A percentile compares a stretch with the other conserved stretches of the same genome.
Evolutionary conservation across 495 filamentous ascomycete species (phyloP).

Genomic region (Penicillium ucsense): DNA sequence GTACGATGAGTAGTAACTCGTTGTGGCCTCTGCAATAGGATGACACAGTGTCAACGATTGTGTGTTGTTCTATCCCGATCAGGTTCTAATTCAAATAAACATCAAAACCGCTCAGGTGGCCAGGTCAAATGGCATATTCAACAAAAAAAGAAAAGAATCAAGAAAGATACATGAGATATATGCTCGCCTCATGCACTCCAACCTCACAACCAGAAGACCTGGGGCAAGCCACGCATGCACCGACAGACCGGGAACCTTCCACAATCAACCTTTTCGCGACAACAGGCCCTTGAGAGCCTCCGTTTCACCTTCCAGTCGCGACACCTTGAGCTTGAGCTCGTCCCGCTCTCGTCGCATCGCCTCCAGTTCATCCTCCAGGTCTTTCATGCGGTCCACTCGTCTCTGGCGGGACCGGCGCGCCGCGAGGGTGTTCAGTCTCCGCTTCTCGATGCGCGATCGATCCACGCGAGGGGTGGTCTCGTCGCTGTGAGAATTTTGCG

Average conservation of each 20-base stretch:
- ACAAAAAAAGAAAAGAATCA: not conserved
- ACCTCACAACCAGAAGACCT: not conserved
- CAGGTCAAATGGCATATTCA: not conserved
- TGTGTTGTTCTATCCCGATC: too few relatives aligned
- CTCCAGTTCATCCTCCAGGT: conserved; percentile 52
- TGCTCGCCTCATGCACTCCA: too few relatives aligned
- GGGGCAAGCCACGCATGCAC: conserved; percentile 7
- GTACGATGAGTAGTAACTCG: too few relatives aligned
- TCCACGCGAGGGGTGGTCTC: conserved; percentile 11
- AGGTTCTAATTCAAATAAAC: too few relatives aligned
- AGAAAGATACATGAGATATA: too few relatives aligned
- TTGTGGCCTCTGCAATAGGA: too few relatives aligned
- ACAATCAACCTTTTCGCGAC: conserved; percentile 4
- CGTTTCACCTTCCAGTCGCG: conserved; percentile 54
- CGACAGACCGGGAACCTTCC: too few relatives aligned
- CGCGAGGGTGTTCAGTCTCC: conserved; percentile 58
- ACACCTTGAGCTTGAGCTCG: conserved; percentile 53
- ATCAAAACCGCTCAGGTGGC: too few relatives aligned
- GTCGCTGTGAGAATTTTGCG: conserved; percentile 16
- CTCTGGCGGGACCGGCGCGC: conserved; percentile 64
- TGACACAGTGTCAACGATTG: too few relatives aligned
- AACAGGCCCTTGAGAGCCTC: conserved; percentile 28
- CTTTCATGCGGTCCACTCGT: conserved; percentile 54
- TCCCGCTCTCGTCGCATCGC: conserved; percentile 51
- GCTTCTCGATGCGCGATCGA: conserved; percentile 38